Percentiles rank a stretch among this genome's conserved stretches.
phyloP scores from a whole-genome alignment of 441 rosid species.

The Macaranga tanarius region DNA sequence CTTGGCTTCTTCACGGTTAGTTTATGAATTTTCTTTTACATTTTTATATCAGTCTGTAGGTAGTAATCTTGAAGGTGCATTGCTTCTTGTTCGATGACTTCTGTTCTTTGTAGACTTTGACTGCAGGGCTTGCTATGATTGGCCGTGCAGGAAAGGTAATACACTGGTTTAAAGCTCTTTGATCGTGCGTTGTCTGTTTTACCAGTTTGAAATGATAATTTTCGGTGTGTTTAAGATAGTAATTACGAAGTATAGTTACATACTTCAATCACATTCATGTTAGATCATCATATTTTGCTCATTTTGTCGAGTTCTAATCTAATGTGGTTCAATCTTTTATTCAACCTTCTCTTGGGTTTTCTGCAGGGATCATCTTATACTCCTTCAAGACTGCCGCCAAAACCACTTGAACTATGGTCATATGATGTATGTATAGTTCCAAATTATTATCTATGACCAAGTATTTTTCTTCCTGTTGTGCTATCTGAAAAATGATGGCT shows the following conservation, averaged over 20 bases:
- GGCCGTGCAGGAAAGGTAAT: conserved; percentile 85
- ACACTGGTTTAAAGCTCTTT: conserved; percentile 10
- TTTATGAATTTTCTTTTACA: conserved; percentile 14
- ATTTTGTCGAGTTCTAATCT: neutral
- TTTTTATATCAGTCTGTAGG: conserved; percentile 15
- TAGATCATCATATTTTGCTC: neutral
- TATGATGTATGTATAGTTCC: conserved; percentile 57
- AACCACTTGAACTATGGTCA: conserved; percentile 86
- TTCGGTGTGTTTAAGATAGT: neutral
- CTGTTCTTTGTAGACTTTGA: conserved; percentile 64
- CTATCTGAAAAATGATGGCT: neutral
- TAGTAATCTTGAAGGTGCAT: neutral
- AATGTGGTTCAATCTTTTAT: neutral
- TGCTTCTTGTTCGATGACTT: conserved; percentile 14
- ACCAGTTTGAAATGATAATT: neutral
- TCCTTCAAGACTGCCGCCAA: conserved; percentile 78
- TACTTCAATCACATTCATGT: neutral
- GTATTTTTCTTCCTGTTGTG: neutral
- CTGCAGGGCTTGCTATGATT: conserved; percentile 82
- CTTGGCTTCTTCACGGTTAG: conserved; percentile 83
- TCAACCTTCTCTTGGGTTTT: conserved; percentile 19
- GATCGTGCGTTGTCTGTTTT: neutral
- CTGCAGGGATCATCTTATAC: conserved; percentile 70
- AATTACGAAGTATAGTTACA: neutral
- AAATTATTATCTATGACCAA: neutral